Conservation (phyloP, 805 yeast genomes). For the Zygotorulaspora sp. region DNA sequence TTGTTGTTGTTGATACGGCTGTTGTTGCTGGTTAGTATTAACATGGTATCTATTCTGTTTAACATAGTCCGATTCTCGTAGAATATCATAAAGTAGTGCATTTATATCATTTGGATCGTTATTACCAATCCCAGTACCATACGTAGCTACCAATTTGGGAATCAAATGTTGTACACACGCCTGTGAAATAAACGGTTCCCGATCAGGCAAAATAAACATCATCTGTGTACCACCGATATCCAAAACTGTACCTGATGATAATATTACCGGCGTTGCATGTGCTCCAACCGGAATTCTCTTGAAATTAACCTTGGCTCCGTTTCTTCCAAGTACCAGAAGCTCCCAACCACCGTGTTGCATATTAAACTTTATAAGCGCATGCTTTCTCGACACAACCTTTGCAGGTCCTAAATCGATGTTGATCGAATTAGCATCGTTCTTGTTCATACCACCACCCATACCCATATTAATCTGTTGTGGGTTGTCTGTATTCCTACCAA, state of each 20-base stretch:
- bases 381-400: conserved; percentile 90
- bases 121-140: conserved; percentile 20
- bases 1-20: conserved; percentile 22
- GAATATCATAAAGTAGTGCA: conserved; percentile 22
- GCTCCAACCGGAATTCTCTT: conserved; percentile 43
- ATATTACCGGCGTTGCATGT: conserved; percentile 45
- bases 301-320: conserved; percentile 89
- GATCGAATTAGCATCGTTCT: conserved; percentile 33
- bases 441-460: conserved; percentile 1
- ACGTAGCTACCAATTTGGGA: conserved; percentile 28
- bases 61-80: conserved; percentile 21
- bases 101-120: conserved; percentile 23
- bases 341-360: conserved; percentile 79
- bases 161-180: conserved; percentile 34
- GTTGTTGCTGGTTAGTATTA: conserved; percentile 8
- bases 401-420: conserved; percentile 94
- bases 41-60: conserved; percentile 14
- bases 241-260: conserved; percentile 82
- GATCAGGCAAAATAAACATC: conserved; percentile 97
- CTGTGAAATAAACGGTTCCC: conserved; percentile 60
- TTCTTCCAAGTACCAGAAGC: conserved; percentile 75
- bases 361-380: conserved; percentile 80
- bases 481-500: conserved; percentile 75
- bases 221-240: conserved; percentile 97
- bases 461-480: conserved; percentile 1